Base-by-base conservation (phyloP, 192 early-diverging fungal species). In the Linnemannia exigua region DNA sequence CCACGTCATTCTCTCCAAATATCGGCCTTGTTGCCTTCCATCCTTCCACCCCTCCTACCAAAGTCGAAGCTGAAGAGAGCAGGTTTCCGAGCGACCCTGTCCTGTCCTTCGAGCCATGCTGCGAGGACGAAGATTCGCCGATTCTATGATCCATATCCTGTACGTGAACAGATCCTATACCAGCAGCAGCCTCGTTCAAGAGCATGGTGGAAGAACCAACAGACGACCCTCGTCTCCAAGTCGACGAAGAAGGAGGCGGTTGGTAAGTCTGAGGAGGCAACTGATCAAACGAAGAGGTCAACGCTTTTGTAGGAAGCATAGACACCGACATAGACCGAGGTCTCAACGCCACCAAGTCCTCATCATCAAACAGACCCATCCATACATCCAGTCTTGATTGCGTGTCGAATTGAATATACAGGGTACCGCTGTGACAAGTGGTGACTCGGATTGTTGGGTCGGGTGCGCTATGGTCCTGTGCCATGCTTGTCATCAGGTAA, bases 401-500 rank as follows among this genome's bases (percentile, higher is more conserved):
- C 15, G 31, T 74, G 0, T 14, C 46, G 37, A 84, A 84, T 25
- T 76, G 81, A 22, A 84, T 84, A 1, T 74, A 25, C 2, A 84
- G 14, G 12, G 48, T 44, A 0, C 71, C 72, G 5, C 50, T 50
- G 46, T 70, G 22, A 17, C 25, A n/a, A 9, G 81, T 84, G 0
- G 58, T 78, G 16, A 78, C 28, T 0, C 76, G 58, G 8, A 84
- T 16, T 0, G 75, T 74, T 20, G 70, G 76, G 37, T 84, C 75
- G 15, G 19, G 17, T 14, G 47, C 35, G 5, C 15, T 51, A 15
- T n/a, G 28, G 17, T 38, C 25, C 51, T 72, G 81, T 0, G 4
- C 66, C 81, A 82, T 82, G 31, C 63, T 31, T 4, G 46, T 38
- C 72, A 84, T 78, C 2, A 78, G 81, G 66, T 84, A 78, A 20